phyloP scores from a whole-genome alignment of 164 flowering plant species.

The Tinospora cordifolia region DNA sequence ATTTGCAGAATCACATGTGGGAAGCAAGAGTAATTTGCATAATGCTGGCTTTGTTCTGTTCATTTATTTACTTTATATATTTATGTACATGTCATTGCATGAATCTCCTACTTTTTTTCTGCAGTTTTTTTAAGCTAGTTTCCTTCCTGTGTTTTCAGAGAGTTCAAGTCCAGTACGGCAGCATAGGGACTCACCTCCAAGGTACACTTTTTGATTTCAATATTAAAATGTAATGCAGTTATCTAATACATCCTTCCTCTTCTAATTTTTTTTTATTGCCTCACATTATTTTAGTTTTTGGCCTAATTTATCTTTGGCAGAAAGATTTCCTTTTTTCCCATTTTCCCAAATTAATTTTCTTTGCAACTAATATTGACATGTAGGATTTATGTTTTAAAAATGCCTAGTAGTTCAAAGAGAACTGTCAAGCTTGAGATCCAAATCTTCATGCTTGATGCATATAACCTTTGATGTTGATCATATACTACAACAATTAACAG shows the following conservation, averaged over 20 bases:
- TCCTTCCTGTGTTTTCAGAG: constrained; percentile 31
- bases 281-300: not conserved
- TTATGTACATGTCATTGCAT: too few species aligned
- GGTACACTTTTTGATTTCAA: constrained; percentile 32
- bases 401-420: too few species aligned
- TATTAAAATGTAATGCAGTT: not conserved
- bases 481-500: not conserved
- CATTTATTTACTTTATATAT: too few species aligned
- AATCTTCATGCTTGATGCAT: not conserved
- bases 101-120: not conserved
- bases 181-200: constrained; percentile 33
- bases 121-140: not conserved
- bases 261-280: not conserved
- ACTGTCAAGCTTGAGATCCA: too few species aligned
- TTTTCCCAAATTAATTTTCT: not conserved
- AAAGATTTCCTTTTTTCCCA: not conserved
- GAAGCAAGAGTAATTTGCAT: too few species aligned
- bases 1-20: not conserved
- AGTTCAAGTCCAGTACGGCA: constrained; percentile 29
- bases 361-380: not conserved
- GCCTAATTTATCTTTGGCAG: not conserved
- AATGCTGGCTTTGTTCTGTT: too few species aligned
- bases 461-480: not conserved
- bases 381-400: not conserved
- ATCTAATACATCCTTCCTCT: not conserved